Percentiles rank a stretch among this genome's conserved stretches.
Evolutionary conservation across 495 filamentous ascomycete genomes (phyloP).

Genomic region (Parathielavia appendiculata): DNA sequence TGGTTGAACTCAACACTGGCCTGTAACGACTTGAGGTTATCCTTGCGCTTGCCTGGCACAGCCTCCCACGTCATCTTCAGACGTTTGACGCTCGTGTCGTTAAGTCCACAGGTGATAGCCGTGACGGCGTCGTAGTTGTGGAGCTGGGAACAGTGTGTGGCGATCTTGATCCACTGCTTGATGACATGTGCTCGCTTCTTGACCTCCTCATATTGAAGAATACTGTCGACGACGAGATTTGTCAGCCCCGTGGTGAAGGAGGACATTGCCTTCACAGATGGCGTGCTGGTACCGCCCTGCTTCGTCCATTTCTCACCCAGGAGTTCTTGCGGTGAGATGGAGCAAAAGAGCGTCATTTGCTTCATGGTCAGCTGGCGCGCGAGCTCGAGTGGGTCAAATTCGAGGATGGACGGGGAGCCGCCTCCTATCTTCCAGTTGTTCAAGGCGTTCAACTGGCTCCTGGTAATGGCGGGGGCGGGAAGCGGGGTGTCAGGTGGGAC

Average conservation of each 20-base stretch:
- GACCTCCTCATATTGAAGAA: conserved; percentile 75
- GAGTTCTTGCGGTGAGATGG: conserved; percentile 90
- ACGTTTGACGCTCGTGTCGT: conserved; percentile 86
- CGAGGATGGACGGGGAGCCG: conserved; percentile 68
- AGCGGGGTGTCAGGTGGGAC: conserved; percentile 65
- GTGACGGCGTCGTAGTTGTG: conserved; percentile 96
- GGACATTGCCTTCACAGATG: conserved; percentile 95
- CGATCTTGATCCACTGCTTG: conserved; percentile 99
- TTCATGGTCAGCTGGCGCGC: conserved; percentile 92
- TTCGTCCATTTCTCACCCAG: conserved; percentile 91
- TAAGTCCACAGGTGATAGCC: conserved; percentile 91
- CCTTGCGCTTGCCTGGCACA: conserved; percentile 79
- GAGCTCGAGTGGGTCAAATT: conserved; percentile 89
- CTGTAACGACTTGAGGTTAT: conserved; percentile 69
- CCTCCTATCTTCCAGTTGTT: conserved; percentile 68
- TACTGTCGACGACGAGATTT: conserved; percentile 92
- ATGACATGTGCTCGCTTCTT: conserved; percentile 88
- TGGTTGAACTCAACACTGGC: conserved; percentile 79
- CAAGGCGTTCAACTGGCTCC: conserved; percentile 69
- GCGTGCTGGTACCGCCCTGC: conserved; percentile 66
- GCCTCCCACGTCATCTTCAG: conserved; percentile 90
- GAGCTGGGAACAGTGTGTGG: conserved; percentile 76
- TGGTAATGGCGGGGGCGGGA: conserved; percentile 64
- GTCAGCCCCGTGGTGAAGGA: conserved; percentile 85
- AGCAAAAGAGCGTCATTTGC: conserved; percentile 88